Evolutionary conservation across 805 yeast genomes (phyloP).

Genomic region (Pichia eremophila): DNA sequence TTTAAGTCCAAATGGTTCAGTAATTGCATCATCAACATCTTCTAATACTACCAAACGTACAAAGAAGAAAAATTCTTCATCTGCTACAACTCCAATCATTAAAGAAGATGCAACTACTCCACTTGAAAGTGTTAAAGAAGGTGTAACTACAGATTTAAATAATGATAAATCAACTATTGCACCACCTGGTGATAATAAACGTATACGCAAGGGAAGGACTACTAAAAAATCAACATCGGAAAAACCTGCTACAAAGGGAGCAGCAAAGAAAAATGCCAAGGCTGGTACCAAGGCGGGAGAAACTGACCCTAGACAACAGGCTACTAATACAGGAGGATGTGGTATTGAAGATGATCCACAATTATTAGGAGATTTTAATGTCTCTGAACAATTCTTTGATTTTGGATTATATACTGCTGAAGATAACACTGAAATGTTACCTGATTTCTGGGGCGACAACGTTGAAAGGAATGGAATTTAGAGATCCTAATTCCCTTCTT

Average conservation of each 20-base stretch:
- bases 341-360: conserved; percentile 29
- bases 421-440: conserved; percentile 18
- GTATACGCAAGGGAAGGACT: not conserved
- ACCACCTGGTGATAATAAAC: not conserved
- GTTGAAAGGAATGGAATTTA: conserved; percentile 21
- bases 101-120: conserved; percentile 19
- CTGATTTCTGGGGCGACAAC: conserved; percentile 32
- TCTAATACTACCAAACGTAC: not conserved
- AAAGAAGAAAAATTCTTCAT: conserved; percentile 9
- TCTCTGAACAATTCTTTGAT: conserved; percentile 28
- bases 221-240: not conserved
- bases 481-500: not conserved
- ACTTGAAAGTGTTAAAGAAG: conserved; percentile 6
- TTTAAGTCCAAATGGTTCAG: conserved; percentile 12
- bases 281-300: not conserved
- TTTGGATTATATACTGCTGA: conserved; percentile 26
- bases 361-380: conserved; percentile 25
- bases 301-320: not conserved
- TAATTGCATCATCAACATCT: not conserved
- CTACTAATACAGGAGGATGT: not conserved
- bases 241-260: not conserved
- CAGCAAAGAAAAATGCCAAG: not conserved
- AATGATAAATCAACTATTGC: not conserved
- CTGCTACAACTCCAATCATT: conserved; percentile 18
- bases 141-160: not conserved